Base-by-base conservation (phyloP, 2,329 filamentous ascomycete genomes). In the Venturia pyrina region DNA sequence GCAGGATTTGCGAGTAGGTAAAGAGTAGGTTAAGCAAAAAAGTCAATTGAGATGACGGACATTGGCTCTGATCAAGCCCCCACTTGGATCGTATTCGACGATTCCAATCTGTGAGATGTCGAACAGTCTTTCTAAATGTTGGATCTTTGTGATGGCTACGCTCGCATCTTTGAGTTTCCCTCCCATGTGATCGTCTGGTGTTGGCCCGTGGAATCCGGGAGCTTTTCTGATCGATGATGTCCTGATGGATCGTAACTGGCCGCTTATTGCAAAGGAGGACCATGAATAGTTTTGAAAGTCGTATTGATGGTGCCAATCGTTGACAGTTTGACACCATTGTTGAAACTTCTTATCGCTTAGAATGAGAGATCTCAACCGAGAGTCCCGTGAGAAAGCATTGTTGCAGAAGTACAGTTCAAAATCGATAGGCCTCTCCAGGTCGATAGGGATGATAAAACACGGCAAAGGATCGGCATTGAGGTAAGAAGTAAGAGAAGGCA, bases 151-250 rank as follows among this genome's bases (percentile, higher is more conserved):
- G 0, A 73, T 72, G 10, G 72, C 72, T 19, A 75, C 71, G 63
- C 74, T 73, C 32, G 68, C 72, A 72, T 74, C 74, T 41, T 74
- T 73, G 71, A 75, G 73, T 72, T 74, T 75, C 0, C 68, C 71
- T 48, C 72, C 70, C 17, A 75, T 8, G 13, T 13, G 64, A 7
- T 70, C 69, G 10, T 37, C 34, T 5, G 34, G 10, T 37, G 34
- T 37, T 37, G 34, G 34, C 34, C 10, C 43, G 24, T 43, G 17
- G 34, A 6, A 19, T 5, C 53, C 21, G 19, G 17, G 5, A 37
- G 5, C 34, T 37, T 37, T 37, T 10, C 34, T 37, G 34, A 10
- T 10, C 34, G 34, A 37, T 10, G 34, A 37, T 10, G 34, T 37
- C 10, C 34, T 37, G 34, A 37, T 10, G 34, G 34, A 37, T 37